A percentile compares a stretch with the other conserved stretches of the same genome.
These are phyloP conservation scores for Conoideocrella luteorostrata DNA, from an alignment of 2,329 filamentous ascomycete species.

Conservation along the genomic window DNA sequence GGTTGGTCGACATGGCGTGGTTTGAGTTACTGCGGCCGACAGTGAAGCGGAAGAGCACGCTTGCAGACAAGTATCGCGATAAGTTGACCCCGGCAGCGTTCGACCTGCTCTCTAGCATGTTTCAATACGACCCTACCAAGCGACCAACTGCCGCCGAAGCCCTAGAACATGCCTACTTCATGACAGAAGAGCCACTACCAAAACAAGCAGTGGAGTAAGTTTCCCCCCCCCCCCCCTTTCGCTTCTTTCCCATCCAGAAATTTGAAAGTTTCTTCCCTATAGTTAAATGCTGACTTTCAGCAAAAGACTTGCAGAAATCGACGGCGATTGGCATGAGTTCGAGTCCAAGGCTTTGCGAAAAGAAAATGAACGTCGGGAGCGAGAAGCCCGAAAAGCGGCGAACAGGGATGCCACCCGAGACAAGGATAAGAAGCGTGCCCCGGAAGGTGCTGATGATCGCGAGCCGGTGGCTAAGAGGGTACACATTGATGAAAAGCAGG, in stretches of 20 bases:
- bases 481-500: conserved; percentile 21
- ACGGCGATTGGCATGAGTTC: conserved; percentile 98
- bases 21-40: conserved; percentile 83
- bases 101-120: conserved; percentile 76
- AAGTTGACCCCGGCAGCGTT: conserved; percentile 74
- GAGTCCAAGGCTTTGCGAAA: conserved; percentile 92
- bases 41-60: conserved; percentile 65
- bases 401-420: conserved; percentile 30
- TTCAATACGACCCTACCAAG: conserved; percentile 79
- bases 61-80: conserved; percentile 76
- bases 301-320: conserved; percentile 63
- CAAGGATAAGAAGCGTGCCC: conserved; percentile 34
- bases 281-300: neutral
- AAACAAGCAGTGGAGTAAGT: conserved; percentile 76
- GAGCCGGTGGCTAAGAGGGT: conserved; percentile 28
- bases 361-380: conserved; percentile 68
- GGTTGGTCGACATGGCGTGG: conserved; percentile 91
- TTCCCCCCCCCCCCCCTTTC: neutral
- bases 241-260: too few species aligned
- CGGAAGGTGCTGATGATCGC: conserved; percentile 22
- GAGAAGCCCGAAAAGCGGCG: conserved; percentile 41
- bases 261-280: too few species aligned
- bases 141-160: conserved; percentile 80
- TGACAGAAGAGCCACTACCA: conserved; percentile 68
- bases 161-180: conserved; percentile 83